Percentiles rank a stretch among this genome's conserved stretches.
These are phyloP conservation scores for Linderina pennispora DNA, from an alignment of 192 early-diverging fungal species.

Conservation along the genomic window DNA sequence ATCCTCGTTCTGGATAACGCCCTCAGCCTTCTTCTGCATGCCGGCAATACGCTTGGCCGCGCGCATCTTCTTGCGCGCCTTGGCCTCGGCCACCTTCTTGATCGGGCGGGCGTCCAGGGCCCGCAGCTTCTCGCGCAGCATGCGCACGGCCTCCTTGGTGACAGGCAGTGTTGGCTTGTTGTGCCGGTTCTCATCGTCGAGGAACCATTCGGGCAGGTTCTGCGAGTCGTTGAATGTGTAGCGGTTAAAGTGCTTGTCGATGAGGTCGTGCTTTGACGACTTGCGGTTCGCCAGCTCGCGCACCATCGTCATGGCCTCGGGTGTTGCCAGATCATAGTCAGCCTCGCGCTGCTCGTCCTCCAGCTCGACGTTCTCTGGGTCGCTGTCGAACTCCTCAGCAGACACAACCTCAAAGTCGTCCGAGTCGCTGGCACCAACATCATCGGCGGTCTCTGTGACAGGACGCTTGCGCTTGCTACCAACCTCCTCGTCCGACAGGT, in stretches of 20 bases:
- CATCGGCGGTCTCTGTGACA: conserved; percentile 37
- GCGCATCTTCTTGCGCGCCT: conserved; percentile 90
- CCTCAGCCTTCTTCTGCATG: conserved; percentile 83
- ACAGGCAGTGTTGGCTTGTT: conserved; percentile 87
- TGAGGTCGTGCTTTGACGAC: conserved; percentile 71
- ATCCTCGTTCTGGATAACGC: conserved; percentile 79
- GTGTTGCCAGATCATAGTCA: conserved; percentile 72
- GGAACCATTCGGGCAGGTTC: conserved; percentile 87
- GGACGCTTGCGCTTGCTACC: conserved; percentile 51
- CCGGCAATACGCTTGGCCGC: conserved; percentile 69
- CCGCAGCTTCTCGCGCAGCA: conserved; percentile 74
- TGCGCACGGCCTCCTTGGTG: conserved; percentile 93
- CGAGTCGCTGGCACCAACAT: conserved; percentile 23
- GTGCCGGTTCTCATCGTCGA: conserved; percentile 84
- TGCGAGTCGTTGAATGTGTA: conserved; percentile 82
- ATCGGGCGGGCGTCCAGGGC: conserved; percentile 96
- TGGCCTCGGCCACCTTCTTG: conserved; percentile 99
- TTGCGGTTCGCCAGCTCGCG: conserved; percentile 74
- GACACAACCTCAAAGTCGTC: conserved; percentile 51
- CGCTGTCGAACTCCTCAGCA: conserved; percentile 32
- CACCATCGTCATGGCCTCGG: conserved; percentile 87
- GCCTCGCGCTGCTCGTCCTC: conserved; percentile 44
- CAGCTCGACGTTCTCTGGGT: conserved; percentile 39
- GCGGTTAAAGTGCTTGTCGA: conserved; percentile 90
- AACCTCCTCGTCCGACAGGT: conserved; percentile 54